A percentile compares a stretch with the other conserved stretches of the same genome.
Evolutionary conservation across 31 red algal genomes (phyloP).

Genomic region (Odonthalia washingtoniensis): DNA sequence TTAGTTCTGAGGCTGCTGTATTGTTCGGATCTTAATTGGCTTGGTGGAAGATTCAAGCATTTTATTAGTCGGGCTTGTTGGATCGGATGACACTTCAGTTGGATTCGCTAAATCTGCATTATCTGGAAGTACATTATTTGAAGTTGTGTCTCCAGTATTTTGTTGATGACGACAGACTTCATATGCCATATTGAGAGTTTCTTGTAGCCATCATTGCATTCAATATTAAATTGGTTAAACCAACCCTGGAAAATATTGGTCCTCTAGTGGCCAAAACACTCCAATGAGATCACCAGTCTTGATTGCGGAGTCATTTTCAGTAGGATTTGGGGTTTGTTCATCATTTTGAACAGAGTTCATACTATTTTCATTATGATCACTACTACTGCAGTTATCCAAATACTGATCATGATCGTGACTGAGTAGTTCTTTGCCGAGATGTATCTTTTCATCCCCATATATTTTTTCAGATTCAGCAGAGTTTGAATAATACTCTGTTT

Average conservation of each 20-base stretch:
- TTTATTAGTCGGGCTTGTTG: too few species aligned
- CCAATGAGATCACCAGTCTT: background rate
- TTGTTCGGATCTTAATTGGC: too few species aligned
- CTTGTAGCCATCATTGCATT: background rate
- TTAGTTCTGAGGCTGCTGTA: too few species aligned
- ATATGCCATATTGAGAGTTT: background rate
- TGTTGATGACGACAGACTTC: background rate
- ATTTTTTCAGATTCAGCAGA: too few species aligned
- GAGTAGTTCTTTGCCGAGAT: too few species aligned
- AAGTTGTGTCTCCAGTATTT: too few species aligned
- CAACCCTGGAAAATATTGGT: background rate
- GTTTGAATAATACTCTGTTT: too few species aligned
- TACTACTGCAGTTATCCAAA: background rate
- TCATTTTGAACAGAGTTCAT: background rate
- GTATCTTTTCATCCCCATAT: too few species aligned
- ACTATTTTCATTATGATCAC: background rate
- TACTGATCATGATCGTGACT: background rate
- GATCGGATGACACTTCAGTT: too few species aligned
- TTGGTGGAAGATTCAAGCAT: too few species aligned
- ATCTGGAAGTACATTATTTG: too few species aligned
- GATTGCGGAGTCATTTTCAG: background rate
- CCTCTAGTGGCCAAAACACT: background rate
- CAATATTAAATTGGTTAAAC: background rate
- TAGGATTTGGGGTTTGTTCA: background rate
- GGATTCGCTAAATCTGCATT: too few species aligned